Evolutionary conservation across 2,329 filamentous ascomycete species (phyloP).

Genomic region (Talaromyces sp.): DNA sequence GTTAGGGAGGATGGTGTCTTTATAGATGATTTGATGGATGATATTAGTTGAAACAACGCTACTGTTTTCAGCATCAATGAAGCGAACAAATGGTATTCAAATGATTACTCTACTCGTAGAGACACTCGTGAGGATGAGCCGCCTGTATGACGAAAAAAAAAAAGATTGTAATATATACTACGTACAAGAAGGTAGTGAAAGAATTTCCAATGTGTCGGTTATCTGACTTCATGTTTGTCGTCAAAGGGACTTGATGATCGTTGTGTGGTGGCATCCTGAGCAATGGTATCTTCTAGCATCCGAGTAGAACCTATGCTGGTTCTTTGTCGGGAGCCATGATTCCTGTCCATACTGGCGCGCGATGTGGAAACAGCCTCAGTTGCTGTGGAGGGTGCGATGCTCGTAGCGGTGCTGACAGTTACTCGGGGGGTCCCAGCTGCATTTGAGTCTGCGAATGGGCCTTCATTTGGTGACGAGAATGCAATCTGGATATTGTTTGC

Average conservation of each 20-base stretch:
- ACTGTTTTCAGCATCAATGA: not conserved
- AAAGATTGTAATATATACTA: conserved; percentile 14
- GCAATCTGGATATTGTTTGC: conserved; percentile 24
- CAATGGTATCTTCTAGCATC: conserved; percentile 22
- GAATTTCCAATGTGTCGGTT: not conserved
- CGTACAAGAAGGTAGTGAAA: conserved; percentile 8
- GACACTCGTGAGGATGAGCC: not conserved
- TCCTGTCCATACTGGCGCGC: conserved; percentile 9
- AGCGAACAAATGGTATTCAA: not conserved
- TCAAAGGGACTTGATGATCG: conserved; percentile 18
- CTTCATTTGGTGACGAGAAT: conserved; percentile 8
- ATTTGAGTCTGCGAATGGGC: conserved; percentile 23
- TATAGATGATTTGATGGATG: conserved; percentile 18
- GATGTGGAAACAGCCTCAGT: conserved; percentile 21
- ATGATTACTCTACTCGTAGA: not conserved
- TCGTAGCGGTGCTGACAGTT: conserved; percentile 13
- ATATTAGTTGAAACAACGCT: not conserved
- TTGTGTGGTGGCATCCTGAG: conserved; percentile 4
- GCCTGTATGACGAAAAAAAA: conserved; percentile 4
- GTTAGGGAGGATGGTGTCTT: conserved; percentile 27
- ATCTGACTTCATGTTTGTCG: conserved; percentile 20
- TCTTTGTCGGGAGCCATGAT: conserved; percentile 19
- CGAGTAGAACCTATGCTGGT: conserved; percentile 31
- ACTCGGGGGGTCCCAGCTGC: not conserved
- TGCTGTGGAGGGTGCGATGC: conserved; percentile 15